Base-by-base conservation (phyloP, 2,329 filamentous ascomycete genomes). In the Neofusicoccum laricinum region DNA sequence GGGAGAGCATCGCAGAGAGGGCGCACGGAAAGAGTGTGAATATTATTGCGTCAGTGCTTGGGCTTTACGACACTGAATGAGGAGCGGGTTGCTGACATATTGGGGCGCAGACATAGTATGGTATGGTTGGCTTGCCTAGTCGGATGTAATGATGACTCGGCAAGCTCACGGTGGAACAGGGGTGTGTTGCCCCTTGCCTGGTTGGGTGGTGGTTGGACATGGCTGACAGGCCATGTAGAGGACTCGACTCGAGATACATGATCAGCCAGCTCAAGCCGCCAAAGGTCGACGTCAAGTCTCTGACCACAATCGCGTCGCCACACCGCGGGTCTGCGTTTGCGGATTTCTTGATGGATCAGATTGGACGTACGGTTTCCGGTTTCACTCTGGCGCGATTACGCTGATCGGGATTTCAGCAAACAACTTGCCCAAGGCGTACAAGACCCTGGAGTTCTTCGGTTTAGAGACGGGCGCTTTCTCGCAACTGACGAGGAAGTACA, bases 251-350 rank as follows among this genome's bases (percentile, higher is more conserved):
- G 36, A 80, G 86, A 65, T 87, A 87, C 69, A 87, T 89, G 84
- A 86, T 89, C 68, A 87, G 84, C 65, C 80, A 77, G 46, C 75
- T 88, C 21, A 80, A 81, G 57, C 85, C 85, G 10, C 77, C 78
- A 2, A 85, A 88, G 58, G 91, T 97, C 68, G 92, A 91, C 72
- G 90, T 97, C 65, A 82, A 93, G 41, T 88, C 86, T 0, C 73
- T 89, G 68, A 88, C 86, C 0, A 88, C 86, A 0, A 83, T 89
- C 64, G 85, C 86, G 2, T 85, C 84, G 14, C 86, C 86, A 0
- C 86, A 89, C 75, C 76, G 82, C 75, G 85, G 86, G 3, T 87
- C 85, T 30, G 81, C 85, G 5, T 85, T 88, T 67, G 86, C 86
- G 46, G 86, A 89, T 72, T 86, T 86, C 72, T 77, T 87, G 65